A percentile compares a stretch with the other conserved stretches of the same genome.
phyloP scores from a whole-genome alignment of 75 land plant genomes.

The Adiantum capillusveneris region DNA sequence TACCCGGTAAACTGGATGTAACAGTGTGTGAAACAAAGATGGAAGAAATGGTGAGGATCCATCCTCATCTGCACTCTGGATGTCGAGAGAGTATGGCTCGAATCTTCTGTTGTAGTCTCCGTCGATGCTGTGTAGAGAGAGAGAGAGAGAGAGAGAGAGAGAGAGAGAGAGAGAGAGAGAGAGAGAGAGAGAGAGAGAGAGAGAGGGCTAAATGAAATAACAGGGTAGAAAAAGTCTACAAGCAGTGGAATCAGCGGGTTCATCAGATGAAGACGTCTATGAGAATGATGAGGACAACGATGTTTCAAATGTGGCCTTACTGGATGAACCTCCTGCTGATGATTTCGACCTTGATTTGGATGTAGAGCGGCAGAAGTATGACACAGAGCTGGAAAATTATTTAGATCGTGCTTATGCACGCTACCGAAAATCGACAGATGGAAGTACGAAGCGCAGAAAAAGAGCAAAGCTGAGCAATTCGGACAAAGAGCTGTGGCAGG shows the following conservation, averaged over 20 bases:
- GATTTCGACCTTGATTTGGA: conserved; percentile 70
- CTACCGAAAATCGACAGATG: conserved; percentile 52
- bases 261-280: conserved; percentile 45
- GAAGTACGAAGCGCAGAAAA: conserved; percentile 69
- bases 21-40: too few relatives aligned
- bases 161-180: too few relatives aligned
- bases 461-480: conserved; percentile 48
- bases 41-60: too few relatives aligned
- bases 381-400: conserved; percentile 59
- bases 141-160: too few relatives aligned
- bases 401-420: conserved; percentile 82
- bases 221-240: conserved; percentile 71
- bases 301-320: conserved; percentile 1
- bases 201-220: too few relatives aligned
- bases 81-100: too few relatives aligned
- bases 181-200: too few relatives aligned
- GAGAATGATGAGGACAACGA: conserved; percentile 36
- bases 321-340: conserved; percentile 1
- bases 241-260: conserved; percentile 38
- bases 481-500: conserved; percentile 56
- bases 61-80: too few relatives aligned
- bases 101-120: too few relatives aligned
- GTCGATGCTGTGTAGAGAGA: too few relatives aligned
- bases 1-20: too few relatives aligned
- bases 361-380: conserved; percentile 64